Evolutionary conservation across 225 moss, liverwort and hornwort genomes (phyloP), one percentile per base, ranked within the genome.

Genomic region (Bryum argenteum): DNA sequence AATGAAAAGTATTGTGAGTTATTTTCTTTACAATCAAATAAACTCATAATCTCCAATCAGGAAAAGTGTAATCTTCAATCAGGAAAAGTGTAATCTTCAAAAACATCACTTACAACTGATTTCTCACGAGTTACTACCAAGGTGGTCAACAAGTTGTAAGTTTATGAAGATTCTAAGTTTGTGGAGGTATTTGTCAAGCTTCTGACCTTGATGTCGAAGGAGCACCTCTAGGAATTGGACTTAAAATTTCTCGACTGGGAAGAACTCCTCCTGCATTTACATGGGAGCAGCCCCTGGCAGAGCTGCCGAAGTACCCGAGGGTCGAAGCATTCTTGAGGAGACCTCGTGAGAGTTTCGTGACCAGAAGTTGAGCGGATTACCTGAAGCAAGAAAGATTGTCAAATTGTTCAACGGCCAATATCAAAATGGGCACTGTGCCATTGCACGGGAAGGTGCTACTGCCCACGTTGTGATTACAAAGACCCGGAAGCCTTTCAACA

Each of bases 291-390:
- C 81, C 78, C 6, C 33, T 45, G 33, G 66, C 72, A 11, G 0
- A 23, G 2, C 13, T 77, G 9, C 72, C 72, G 14, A 6, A 58
- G 7, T 60, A 66, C 62, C 78, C 62, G 39, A 3, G 5, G 8
- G 53, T 81, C 3, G 54, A 81, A 57, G 61, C 39, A 3, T 81
- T 77, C 53, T 38, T 81, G 0, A 62, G 38, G 5, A 77, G 66
- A 7, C 72, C 72, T 10, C 0, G 33, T 0, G 44, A 23, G 20
- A 68, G 1, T 13, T 63, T 76, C 15, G 55, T 0, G 44, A 33
- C 15, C 2, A 16, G 0, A 1, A 1, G 8, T 1, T 70, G 7
- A 8, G 21, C 21, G 20, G 45, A 44, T 12, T 76, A 1, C 37
- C 13, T 0, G 63, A 63, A 7, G 76, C 70, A 1, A 54, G 63